Percentiles rank a stretch among this genome's conserved stretches.
These are phyloP conservation scores for Mycena olivaceomarginata DNA, from an alignment of 768 basidiomycete genomes.

Conservation along the genomic window DNA sequence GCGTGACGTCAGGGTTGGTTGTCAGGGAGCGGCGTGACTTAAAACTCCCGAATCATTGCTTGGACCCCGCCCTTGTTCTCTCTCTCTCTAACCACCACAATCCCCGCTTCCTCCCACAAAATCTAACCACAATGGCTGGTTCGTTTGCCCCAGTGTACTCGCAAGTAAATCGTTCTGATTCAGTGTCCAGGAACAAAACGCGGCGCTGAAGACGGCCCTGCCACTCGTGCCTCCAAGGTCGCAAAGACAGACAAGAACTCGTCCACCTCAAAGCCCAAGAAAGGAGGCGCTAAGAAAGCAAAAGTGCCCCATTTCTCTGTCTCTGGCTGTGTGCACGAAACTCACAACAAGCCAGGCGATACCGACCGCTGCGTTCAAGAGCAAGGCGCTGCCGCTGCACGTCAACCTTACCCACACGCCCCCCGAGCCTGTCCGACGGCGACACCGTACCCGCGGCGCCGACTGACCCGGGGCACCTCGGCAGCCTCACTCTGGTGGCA, in stretches of 20 bases:
- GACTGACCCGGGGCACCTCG: conserved; percentile 78
- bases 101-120: not conserved
- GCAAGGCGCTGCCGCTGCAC: conserved; percentile 82
- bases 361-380: conserved; percentile 72
- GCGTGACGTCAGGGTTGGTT: conserved; percentile 16
- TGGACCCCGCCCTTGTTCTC: not conserved
- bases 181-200: conserved; percentile 64
- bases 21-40: conserved; percentile 13
- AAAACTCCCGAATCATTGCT: conserved; percentile 11
- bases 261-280: conserved; percentile 55
- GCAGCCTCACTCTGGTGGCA: conserved; percentile 73
- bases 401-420: conserved; percentile 81
- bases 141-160: not conserved
- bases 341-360: conserved; percentile 60
- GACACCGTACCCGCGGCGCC: conserved; percentile 56
- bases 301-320: conserved; percentile 58
- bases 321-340: conserved; percentile 10
- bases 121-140: not conserved
- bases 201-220: conserved; percentile 54
- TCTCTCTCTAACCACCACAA: not conserved
- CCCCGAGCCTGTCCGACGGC: conserved; percentile 62
- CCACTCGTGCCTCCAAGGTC: conserved; percentile 69
- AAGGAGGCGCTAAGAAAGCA: conserved; percentile 64
- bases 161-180: not conserved
- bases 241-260: conserved; percentile 65